Conservation (phyloP, 1,284 basidiomycete genomes). For the Microbotryum scabiosae region DNA sequence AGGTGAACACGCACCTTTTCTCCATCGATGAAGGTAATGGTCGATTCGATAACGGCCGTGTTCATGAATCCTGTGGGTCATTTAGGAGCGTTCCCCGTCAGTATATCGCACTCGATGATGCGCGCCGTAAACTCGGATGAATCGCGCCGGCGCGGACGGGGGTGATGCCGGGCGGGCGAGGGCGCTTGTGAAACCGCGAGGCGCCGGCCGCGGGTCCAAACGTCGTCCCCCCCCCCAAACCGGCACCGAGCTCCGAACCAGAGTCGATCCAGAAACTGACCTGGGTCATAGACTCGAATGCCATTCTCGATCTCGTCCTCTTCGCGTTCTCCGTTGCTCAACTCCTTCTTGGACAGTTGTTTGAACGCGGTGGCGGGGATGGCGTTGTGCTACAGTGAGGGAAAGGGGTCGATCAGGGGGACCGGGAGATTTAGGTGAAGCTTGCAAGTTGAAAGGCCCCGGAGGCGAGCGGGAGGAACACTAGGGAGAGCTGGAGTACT, state of each 20-base stretch:
- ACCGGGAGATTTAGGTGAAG: background rate
- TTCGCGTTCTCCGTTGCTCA: slow-evolving; percentile 53
- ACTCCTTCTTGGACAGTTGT: slow-evolving; percentile 49
- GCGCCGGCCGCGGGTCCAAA: background rate
- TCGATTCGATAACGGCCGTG: slow-evolving; percentile 69
- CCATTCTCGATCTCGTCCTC: slow-evolving; percentile 68
- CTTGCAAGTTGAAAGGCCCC: background rate
- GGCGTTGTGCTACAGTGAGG: slow-evolving; percentile 50
- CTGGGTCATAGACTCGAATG: slow-evolving; percentile 58
- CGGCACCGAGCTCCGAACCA: too few species aligned
- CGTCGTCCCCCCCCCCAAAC: background rate
- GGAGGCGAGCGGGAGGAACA: background rate
- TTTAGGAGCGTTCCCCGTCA: background rate
- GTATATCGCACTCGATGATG: background rate
- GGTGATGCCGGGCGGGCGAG: background rate
- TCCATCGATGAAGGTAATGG: slow-evolving; percentile 81
- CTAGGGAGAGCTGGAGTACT: slow-evolving; percentile 14
- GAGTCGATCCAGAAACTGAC: slow-evolving; percentile 7
- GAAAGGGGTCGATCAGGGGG: background rate
- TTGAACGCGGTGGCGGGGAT: slow-evolving; percentile 74
- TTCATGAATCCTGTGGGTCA: slow-evolving; percentile 62
- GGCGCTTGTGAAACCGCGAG: background rate
- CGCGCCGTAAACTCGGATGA: too few species aligned
- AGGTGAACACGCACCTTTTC: slow-evolving; percentile 51
- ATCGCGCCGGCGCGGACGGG: too few species aligned